Base-by-base conservation (phyloP, 2,329 filamentous ascomycete species). In the Drechslerella coelobrocha region DNA sequence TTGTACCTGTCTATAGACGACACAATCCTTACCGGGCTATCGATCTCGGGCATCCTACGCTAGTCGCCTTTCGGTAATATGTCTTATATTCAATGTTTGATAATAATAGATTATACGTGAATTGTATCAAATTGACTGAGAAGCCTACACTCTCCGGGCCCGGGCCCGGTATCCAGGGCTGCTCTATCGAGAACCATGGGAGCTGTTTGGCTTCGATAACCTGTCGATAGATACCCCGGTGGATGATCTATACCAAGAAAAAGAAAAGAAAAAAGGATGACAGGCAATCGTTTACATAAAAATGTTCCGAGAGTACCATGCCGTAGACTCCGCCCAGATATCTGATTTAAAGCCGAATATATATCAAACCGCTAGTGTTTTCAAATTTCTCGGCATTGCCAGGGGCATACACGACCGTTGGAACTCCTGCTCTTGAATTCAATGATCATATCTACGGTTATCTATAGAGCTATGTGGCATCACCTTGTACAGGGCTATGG, bases 1-100 rank as follows among this genome's bases (percentile, higher is more conserved):
- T 45, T 45, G 41, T 45, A 45, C 41, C 14, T 45, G 19, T 45
- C 41, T 45, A 45, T 21, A 45, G 41, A 45, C 41, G 41, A 9
- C 19, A 10, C 41, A 8, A 4, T 45, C n/a, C 19, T 45, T 45
- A 45, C 10, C 41, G 41, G 41, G 41, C 17, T 45, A 6, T 45
- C 9, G 17, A 45, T 21, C 10, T 3, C 14, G 5, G 4, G 9
- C 37, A 41, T 14, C 9, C 37, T 14, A 17, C n/a, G 37, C 37
- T 45, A 45, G 41, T 17, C 41, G 17, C 21, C 8, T 45, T 21
- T 23, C 19, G 41, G 19, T 23, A 45, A 45, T 19, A 45, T 45
- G 41, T 45, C 41, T 23, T 19, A 17, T 4, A 45, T 45, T 45
- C 19, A 45, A 23, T 19, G 41, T n/a, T 45, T 45, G 41, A 45